A percentile compares a stretch with the other conserved stretches of the same genome.
Conservation (phyloP, 2,329 filamentous ascomycete genomes). For the Aspergillus sp. region DNA sequence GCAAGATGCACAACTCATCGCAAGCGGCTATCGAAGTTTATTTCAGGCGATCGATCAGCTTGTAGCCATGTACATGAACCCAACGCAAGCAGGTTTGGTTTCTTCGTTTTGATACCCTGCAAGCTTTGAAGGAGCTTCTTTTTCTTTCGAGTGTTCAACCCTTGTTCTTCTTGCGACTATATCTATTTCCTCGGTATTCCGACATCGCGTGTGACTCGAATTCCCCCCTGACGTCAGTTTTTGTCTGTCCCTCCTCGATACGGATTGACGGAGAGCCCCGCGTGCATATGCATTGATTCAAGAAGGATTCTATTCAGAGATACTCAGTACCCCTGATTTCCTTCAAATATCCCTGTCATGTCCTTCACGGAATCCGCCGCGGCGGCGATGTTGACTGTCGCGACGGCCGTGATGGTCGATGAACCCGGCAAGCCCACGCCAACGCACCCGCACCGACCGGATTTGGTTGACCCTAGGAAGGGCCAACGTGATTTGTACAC, state of each 20-base stretch:
- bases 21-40: neutral
- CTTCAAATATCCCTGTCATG: constrained; percentile 14
- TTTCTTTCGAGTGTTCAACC: too few species aligned
- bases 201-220: neutral
- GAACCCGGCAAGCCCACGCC: constrained; percentile 8
- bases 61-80: too few species aligned
- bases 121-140: too few species aligned
- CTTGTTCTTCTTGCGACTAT: neutral
- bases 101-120: too few species aligned
- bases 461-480: constrained; percentile 26
- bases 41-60: too few species aligned
- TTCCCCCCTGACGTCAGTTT: constrained; percentile 22
- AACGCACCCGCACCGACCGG: constrained; percentile 5
- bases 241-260: constrained; percentile 8
- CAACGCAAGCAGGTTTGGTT: too few species aligned
- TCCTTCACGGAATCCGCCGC: constrained; percentile 25
- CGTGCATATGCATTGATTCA: too few species aligned
- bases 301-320: too few species aligned
- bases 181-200: neutral
- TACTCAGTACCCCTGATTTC: neutral
- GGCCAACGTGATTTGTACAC: constrained; percentile 38
- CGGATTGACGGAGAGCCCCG: neutral
- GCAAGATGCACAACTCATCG: constrained; percentile 6
- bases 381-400: constrained; percentile 14
- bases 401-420: constrained; percentile 16